A percentile compares a stretch with the other conserved stretches of the same genome.
Evolutionary conservation across 176 grass and related monocot genomes (phyloP).

Genomic region (Thalia dealbata): DNA sequence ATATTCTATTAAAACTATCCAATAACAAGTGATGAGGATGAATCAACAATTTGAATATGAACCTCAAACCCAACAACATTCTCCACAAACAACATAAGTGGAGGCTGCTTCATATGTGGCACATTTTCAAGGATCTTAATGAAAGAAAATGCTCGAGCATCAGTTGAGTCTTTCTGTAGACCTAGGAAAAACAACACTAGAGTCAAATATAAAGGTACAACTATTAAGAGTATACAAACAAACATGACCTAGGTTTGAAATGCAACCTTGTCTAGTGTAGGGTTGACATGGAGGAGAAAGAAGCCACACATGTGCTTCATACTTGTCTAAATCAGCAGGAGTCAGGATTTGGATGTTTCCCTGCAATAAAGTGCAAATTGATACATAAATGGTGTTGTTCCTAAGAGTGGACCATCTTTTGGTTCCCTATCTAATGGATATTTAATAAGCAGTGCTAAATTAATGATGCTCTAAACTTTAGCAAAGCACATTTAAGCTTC

Average conservation of each 20-base stretch:
- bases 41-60: constrained; percentile 16
- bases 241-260: constrained; percentile 15
- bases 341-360: constrained; percentile 83
- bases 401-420: not conserved
- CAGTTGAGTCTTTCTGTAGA: constrained; percentile 91
- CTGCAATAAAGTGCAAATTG: constrained; percentile 24
- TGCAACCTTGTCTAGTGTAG: constrained; percentile 80
- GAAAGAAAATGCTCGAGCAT: constrained; percentile 87
- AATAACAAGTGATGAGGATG: not conserved
- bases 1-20: not conserved
- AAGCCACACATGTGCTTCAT: constrained; percentile 76
- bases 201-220: not conserved
- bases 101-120: constrained; percentile 58
- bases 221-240: constrained; percentile 6
- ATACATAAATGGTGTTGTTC: not conserved
- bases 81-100: constrained; percentile 83
- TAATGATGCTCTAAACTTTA: too few species aligned
- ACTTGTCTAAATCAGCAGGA: constrained; percentile 70
- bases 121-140: constrained; percentile 85
- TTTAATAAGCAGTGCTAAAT: too few species aligned
- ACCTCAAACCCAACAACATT: constrained; percentile 98
- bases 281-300: constrained; percentile 97
- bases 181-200: constrained; percentile 36
- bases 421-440: not conserved
- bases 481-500: not conserved